These are phyloP conservation scores for Saccharomyces eubayanus DNA, from an alignment of 805 yeast genomes.

Conservation along the genomic window DNA sequence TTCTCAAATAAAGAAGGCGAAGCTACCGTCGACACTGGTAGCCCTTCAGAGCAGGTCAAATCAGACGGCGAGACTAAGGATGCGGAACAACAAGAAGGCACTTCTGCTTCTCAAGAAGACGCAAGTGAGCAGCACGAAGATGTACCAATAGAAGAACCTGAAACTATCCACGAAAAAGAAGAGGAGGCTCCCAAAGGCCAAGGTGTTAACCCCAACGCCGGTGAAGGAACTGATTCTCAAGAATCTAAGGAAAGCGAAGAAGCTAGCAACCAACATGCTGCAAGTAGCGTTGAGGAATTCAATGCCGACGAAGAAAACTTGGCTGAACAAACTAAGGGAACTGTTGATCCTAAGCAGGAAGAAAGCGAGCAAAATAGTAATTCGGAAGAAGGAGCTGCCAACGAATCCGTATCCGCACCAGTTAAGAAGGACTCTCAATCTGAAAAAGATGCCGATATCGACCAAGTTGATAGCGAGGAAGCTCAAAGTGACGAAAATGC, in stretches of 20 bases:
- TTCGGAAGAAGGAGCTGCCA: neutral
- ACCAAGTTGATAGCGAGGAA: slow-evolving; percentile 35
- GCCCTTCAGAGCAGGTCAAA: neutral
- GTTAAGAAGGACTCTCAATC: neutral
- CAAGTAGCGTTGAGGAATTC: slow-evolving; percentile 2
- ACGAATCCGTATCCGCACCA: neutral
- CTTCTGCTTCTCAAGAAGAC: neutral
- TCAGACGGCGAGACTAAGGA: neutral
- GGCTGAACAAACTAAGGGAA: neutral
- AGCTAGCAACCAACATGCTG: slow-evolving; percentile 3
- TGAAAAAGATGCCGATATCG: slow-evolving; percentile 34
- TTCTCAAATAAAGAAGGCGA: slow-evolving; percentile 15
- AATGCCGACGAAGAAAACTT: slow-evolving; percentile 4
- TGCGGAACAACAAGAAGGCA: neutral
- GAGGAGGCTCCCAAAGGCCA: neutral
- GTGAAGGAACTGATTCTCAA: neutral
- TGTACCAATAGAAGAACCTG: neutral
- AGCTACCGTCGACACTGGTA: neutral
- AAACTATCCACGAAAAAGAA: neutral
- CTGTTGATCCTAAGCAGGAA: slow-evolving; percentile 2
- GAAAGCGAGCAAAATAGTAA: neutral
- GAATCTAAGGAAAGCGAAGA: slow-evolving; percentile 6
- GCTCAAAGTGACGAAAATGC: slow-evolving; percentile 25
- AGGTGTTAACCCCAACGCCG: neutral
- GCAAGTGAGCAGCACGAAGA: neutral